Base-by-base conservation (phyloP, 257 asterid species). In the Lavandula angustifolia region DNA sequence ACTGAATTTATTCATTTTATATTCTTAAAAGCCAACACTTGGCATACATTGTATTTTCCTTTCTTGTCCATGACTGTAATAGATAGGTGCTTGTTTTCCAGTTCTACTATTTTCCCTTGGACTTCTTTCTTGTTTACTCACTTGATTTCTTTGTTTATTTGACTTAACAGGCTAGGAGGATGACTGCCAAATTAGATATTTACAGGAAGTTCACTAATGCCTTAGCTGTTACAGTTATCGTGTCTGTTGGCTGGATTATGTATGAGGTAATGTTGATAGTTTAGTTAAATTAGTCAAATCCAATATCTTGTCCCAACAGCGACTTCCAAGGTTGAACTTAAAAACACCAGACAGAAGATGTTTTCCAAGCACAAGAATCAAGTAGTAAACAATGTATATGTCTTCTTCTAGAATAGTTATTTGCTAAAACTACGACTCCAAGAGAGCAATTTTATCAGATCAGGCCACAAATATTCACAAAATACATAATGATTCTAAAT, bases 181-280 rank as follows among this genome's bases (percentile, higher is more conserved):
- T 86, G 95, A 70, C 81, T 64, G 92, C 94, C 69, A 91, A 91
- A 73, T 80, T 91, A 64, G 96, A 91, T 61, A 76, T 91, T 56
- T 91, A 88, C 79, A 77, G 96, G 67, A 91, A 86, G 82, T 91
- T 91, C 83, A 88, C 98, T 12, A 91, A 91, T 79, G 98, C 96
- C 62, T 81, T 88, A 80, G 95, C 82, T 29, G 74, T 88, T 68
- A 86, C 98, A 47, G 94, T 92, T 75, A 69, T 92, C 17, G 85
- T 91, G 54, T 92, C 96, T 62, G 91, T 88, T 79, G 98, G 95
- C 54, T 92, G 98, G 98, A 88, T 82, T 27, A 88, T 94, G 73
- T 88, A 88, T 10, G 98, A 88, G 96, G 98, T 88, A 84, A 73
- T 59, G 59, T 60, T 69, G 60, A 53, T 29, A 48, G 58, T 52